Conservation (phyloP, 805 yeast genomes). For the Maudiozyma barnettii region DNA sequence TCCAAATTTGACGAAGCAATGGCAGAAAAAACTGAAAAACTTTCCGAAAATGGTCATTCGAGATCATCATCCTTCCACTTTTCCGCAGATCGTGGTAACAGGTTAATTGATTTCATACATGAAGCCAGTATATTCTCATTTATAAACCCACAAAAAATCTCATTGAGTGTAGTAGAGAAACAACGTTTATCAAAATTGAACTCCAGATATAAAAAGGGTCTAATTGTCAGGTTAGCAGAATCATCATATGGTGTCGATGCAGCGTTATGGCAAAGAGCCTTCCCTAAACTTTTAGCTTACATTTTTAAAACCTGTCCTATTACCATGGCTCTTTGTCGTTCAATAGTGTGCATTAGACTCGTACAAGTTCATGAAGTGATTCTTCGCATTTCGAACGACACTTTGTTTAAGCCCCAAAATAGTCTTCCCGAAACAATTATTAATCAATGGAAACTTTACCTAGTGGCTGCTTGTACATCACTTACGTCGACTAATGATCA, state of each 20-base stretch:
- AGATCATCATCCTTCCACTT: conserved; percentile 54
- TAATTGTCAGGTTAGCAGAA: conserved; percentile 71
- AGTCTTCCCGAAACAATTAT: conserved; percentile 61
- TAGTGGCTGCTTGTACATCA: conserved; percentile 87
- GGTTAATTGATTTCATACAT: conserved; percentile 70
- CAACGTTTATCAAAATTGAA: conserved; percentile 57
- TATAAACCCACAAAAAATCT: conserved; percentile 41
- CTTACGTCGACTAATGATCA: conserved; percentile 85
- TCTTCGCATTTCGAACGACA: conserved; percentile 43
- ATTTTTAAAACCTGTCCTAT: conserved; percentile 80
- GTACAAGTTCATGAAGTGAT: conserved; percentile 76
- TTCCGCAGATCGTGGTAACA: conserved; percentile 69
- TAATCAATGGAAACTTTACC: conserved; percentile 81
- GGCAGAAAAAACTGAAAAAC: conserved; percentile 37
- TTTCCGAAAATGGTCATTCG: conserved; percentile 29
- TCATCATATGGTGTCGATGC: conserved; percentile 92
- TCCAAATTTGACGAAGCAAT: conserved; percentile 85
- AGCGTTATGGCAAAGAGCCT: conserved; percentile 88
- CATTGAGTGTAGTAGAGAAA: conserved; percentile 65
- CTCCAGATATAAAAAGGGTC: conserved; percentile 47
- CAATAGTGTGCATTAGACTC: conserved; percentile 78
- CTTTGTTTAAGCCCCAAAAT: conserved; percentile 23
- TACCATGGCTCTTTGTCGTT: conserved; percentile 86
- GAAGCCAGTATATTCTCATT: conserved; percentile 57
- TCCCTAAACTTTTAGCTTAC: conserved; percentile 61